Evolutionary conservation across 257 asterid genomes (phyloP).

Genomic region (Anisodus tanguticus): DNA sequence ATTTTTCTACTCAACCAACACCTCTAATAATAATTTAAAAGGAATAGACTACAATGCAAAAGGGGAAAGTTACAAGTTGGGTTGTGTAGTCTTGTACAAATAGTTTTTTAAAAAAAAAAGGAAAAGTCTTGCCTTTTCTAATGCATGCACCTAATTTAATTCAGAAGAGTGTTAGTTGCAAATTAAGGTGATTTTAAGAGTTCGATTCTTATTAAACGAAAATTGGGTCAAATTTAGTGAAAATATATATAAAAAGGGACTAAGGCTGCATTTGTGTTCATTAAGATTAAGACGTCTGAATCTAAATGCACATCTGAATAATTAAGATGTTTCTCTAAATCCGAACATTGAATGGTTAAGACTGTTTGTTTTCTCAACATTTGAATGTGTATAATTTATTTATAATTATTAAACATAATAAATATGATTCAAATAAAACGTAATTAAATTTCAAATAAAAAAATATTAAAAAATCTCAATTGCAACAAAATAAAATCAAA

Average conservation of each 20-base stretch:
- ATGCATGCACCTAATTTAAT: not conserved
- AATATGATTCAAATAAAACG: too few species aligned
- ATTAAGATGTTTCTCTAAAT: too few species aligned
- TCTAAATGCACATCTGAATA: too few species aligned
- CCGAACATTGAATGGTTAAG: too few species aligned
- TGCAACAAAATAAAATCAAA: too few species aligned
- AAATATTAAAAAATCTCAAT: too few species aligned
- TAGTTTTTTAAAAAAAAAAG: not conserved
- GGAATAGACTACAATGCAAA: not conserved
- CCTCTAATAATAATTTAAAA: conserved; percentile 18
- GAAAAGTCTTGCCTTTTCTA: not conserved
- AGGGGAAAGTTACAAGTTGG: not conserved
- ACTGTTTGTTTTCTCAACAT: too few species aligned
- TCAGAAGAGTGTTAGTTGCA: not conserved
- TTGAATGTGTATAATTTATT: too few species aligned
- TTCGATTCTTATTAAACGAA: not conserved
- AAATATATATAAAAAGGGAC: not conserved
- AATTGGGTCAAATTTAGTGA: not conserved
- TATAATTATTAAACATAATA: too few species aligned
- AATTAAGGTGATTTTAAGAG: not conserved
- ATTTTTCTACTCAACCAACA: conserved; percentile 19
- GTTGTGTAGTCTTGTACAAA: not conserved
- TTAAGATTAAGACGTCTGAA: too few species aligned
- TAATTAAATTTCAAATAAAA: too few species aligned
- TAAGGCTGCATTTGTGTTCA: too few species aligned